Conservation (phyloP, 257 asterid genomes). For the Ilex asprella region DNA sequence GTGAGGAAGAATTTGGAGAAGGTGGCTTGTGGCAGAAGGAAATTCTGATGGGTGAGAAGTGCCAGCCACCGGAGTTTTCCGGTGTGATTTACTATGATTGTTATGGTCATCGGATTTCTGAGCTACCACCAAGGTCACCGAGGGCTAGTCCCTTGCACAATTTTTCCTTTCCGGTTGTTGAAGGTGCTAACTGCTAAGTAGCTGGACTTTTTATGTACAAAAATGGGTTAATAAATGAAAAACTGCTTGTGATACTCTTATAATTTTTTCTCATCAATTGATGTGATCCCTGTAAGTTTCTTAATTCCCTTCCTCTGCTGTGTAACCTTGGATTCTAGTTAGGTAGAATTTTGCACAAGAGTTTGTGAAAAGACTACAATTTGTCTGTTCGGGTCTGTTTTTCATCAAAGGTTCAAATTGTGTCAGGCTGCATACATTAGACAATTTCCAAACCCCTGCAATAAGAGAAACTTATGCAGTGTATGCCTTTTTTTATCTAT, state of each 20-base stretch:
- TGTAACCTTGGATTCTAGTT: too few relatives aligned
- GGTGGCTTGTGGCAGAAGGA: conserved; percentile 79
- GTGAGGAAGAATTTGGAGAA: conserved; percentile 19
- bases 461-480: too few relatives aligned
- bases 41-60: conserved; percentile 75
- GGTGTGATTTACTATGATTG: conserved; percentile 68
- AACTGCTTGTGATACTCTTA: conserved; percentile 10
- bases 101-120: conserved; percentile 57
- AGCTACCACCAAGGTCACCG: conserved; percentile 75
- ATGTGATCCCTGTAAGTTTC: too few relatives aligned
- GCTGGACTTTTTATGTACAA: not conserved
- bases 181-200: not conserved
- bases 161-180: conserved; percentile 19
- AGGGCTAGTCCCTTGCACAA: conserved; percentile 27
- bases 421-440: too few relatives aligned
- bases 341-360: too few relatives aligned
- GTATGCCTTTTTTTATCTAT: too few relatives aligned
- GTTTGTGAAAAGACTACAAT: too few relatives aligned
- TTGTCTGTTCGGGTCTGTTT: too few relatives aligned
- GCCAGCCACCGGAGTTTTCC: conserved; percentile 78
- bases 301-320: too few relatives aligned
- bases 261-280: not conserved
- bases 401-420: too few relatives aligned
- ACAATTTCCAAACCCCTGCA: too few relatives aligned
- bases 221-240: not conserved